phyloP scores from a whole-genome alignment of 805 yeast species.

The Sugiyamaella boreocaroliniensis region DNA sequence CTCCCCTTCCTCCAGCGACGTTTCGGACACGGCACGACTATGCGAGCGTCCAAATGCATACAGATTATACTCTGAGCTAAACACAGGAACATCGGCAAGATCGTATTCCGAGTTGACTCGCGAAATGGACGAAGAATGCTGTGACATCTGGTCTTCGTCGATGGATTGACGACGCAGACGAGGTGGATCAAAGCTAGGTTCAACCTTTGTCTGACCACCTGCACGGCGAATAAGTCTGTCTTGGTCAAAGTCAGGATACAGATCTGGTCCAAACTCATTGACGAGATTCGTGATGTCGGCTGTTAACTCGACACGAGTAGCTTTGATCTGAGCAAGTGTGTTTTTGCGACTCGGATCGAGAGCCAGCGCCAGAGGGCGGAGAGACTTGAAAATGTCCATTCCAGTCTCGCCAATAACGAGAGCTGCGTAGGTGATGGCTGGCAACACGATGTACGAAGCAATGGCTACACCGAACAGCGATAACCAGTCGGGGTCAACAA shows the following conservation, averaged over 20 bases:
- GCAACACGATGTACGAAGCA: constrained; percentile 58
- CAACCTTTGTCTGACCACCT: background rate
- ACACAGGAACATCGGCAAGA: constrained; percentile 57
- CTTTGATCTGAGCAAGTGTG: constrained; percentile 47
- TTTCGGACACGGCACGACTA: constrained; percentile 2
- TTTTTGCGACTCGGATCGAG: constrained; percentile 32
- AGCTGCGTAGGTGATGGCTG: constrained; percentile 77
- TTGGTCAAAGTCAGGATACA: constrained; percentile 75
- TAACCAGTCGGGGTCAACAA: constrained; percentile 24
- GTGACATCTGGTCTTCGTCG: constrained; percentile 13
- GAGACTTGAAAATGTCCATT: constrained; percentile 74
- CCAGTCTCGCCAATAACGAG: constrained; percentile 89
- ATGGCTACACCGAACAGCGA: constrained; percentile 34
- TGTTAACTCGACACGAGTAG: constrained; percentile 54
- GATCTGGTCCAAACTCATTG: constrained; percentile 72
- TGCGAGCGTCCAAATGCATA: constrained; percentile 8
- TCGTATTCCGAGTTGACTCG: constrained; percentile 57
- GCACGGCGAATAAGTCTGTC: background rate
- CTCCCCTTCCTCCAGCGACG: constrained; percentile 3
- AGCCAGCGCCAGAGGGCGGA: constrained; percentile 66
- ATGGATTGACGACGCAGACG: constrained; percentile 14
- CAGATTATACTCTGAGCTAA: constrained; percentile 36
- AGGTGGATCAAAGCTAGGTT: background rate
- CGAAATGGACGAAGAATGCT: constrained; percentile 50
- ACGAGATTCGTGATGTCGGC: constrained; percentile 72